These are phyloP conservation scores for Sinapis alba DNA, from an alignment of 441 rosid genomes.

Conservation along the genomic window DNA sequence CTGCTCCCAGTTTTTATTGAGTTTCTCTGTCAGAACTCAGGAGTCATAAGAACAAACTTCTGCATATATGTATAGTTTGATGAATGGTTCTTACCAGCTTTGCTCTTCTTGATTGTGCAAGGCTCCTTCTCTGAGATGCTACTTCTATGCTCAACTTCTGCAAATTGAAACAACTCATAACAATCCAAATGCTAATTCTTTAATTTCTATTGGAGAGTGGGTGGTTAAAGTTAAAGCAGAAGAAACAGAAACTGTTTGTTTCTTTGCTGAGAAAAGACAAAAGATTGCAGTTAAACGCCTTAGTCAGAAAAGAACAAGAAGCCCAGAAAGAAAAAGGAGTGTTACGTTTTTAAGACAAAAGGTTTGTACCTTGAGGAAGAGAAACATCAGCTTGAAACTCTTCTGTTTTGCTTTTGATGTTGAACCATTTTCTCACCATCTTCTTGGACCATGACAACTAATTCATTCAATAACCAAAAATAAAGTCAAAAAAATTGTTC, in stretches of 20 bases:
- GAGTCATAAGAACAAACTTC: neutral
- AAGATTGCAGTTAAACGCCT: conserved; percentile 16
- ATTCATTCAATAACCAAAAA: conserved; percentile 28
- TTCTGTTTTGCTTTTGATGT: conserved; percentile 81
- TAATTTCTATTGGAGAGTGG: neutral
- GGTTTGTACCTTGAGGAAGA: conserved; percentile 57
- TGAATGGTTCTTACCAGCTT: conserved; percentile 58
- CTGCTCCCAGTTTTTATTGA: conserved; percentile 64
- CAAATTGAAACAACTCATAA: neutral
- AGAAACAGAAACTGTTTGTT: conserved; percentile 27
- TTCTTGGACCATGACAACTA: conserved; percentile 97
- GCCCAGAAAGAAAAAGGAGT: conserved; percentile 14
- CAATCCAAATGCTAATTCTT: conserved; percentile 8
- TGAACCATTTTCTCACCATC: conserved; percentile 94
- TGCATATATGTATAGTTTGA: neutral
- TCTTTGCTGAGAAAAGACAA: conserved; percentile 32
- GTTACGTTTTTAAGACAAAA: neutral
- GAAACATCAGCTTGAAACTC: conserved; percentile 83
- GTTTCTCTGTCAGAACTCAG: conserved; percentile 55
- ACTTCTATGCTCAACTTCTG: conserved; percentile 68
- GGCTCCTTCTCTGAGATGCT: conserved; percentile 84
- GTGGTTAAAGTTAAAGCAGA: conserved; percentile 13
- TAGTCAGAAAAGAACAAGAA: conserved; percentile 27
- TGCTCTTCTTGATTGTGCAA: conserved; percentile 79
- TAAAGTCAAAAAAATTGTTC: neutral